Conservation (phyloP, 2,329 filamentous ascomycete species). For the Diplodia scrobiculata region DNA sequence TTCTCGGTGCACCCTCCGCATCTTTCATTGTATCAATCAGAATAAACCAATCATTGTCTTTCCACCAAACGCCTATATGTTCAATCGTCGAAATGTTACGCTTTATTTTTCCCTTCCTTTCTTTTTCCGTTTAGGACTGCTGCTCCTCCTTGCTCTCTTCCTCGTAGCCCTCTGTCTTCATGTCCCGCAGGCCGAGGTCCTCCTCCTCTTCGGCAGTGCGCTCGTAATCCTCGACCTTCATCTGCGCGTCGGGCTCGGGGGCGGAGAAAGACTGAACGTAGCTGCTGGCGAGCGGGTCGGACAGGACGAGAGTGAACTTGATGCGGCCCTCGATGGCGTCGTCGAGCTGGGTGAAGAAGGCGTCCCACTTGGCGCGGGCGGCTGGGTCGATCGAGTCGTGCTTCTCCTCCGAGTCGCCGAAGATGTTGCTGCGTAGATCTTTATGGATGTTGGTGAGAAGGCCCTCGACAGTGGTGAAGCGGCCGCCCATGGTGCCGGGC, state of each 20-base stretch:
- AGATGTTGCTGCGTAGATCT: conserved; percentile 85
- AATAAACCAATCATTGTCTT: not conserved
- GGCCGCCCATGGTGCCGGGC: conserved; percentile 88
- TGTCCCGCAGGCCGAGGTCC: conserved; percentile 84
- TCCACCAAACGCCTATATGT: not conserved
- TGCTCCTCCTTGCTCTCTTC: conserved; percentile 4
- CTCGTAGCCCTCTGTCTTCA: conserved; percentile 83
- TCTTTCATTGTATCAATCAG: not conserved
- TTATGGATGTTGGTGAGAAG: conserved; percentile 88
- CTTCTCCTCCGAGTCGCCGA: conserved; percentile 56
- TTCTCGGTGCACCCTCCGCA: not conserved
- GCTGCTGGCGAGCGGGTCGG: conserved; percentile 86
- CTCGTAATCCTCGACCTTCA: conserved; percentile 78
- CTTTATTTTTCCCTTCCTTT: not conserved
- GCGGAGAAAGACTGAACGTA: conserved; percentile 87
- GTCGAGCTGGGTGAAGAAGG: conserved; percentile 77
- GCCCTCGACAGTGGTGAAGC: conserved; percentile 96
- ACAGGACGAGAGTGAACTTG: conserved; percentile 79
- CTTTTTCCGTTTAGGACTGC: not conserved
- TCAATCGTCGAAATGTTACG: not conserved
- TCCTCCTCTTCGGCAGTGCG: conserved; percentile 92
- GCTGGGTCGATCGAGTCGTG: conserved; percentile 69
- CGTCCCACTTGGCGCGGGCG: conserved; percentile 72
- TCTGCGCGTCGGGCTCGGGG: conserved; percentile 79
- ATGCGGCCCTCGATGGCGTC: conserved; percentile 76